Evolutionary conservation across 2,329 filamentous ascomycete species (phyloP).

Genomic region (Calycina marina): DNA sequence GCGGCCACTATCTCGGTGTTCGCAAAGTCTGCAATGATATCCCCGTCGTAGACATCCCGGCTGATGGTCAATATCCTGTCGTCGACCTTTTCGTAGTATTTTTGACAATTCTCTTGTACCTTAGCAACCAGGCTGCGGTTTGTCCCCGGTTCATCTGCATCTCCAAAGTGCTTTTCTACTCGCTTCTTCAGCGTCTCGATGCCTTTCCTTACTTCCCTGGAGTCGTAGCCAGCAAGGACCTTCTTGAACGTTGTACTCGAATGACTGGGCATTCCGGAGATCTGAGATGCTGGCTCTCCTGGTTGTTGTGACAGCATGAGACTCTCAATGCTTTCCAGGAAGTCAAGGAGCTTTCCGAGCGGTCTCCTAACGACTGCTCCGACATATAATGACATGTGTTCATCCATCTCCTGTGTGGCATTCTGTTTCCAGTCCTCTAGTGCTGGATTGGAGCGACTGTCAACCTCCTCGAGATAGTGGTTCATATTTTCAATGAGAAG

Average conservation of each 20-base stretch:
- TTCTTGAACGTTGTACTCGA: conserved; percentile 76
- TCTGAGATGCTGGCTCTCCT: conserved; percentile 43
- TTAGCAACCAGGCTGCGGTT: conserved; percentile 37
- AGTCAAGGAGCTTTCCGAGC: conserved; percentile 80
- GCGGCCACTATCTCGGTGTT: conserved; percentile 45
- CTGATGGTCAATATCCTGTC: conserved; percentile 43
- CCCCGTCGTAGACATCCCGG: conserved; percentile 48
- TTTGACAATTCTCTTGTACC: conserved; percentile 46
- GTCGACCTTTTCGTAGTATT: conserved; percentile 47
- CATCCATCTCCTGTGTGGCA: conserved; percentile 62
- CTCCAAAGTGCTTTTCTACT: conserved; percentile 94
- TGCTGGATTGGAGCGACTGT: conserved; percentile 56
- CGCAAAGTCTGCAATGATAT: conserved; percentile 53
- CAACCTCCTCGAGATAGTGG: conserved; percentile 86
- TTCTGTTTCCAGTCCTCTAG: conserved; percentile 72
- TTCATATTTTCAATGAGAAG: conserved; percentile 98
- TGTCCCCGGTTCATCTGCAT: conserved; percentile 56
- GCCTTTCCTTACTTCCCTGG: conserved; percentile 76
- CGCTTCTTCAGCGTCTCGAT: conserved; percentile 79
- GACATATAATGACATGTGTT: conserved; percentile 80
- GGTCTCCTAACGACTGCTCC: conserved; percentile 79
- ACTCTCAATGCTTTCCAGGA: conserved; percentile 76
- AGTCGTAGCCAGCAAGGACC: conserved; percentile 64
- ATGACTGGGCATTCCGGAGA: conserved; percentile 72
- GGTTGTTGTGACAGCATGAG: conserved; percentile 42